phyloP scores from a whole-genome alignment of 2,329 filamentous ascomycete species.

The Westerdykella aurantiaca region DNA sequence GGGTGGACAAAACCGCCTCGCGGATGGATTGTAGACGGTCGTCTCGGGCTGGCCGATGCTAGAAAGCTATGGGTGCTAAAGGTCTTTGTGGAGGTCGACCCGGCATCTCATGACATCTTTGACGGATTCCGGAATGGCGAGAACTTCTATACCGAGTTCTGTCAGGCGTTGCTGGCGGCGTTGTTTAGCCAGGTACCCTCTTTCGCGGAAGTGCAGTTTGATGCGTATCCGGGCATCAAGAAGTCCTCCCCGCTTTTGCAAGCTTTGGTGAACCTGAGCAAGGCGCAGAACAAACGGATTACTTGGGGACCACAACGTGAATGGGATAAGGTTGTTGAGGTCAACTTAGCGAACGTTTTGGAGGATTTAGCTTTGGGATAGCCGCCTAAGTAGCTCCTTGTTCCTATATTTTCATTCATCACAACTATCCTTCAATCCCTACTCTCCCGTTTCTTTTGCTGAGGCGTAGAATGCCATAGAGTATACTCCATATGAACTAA shows the following conservation, averaged over 20 bases:
- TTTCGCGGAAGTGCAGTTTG: slow-evolving; percentile 59
- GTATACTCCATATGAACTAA: no score
- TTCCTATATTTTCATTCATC: no score
- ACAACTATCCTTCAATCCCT: no score
- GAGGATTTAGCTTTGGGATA: slow-evolving; percentile 19
- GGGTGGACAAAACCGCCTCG: slow-evolving; percentile 66
- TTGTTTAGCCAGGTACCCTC: slow-evolving; percentile 55
- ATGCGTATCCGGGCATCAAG: slow-evolving; percentile 61
- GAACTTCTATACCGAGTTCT: slow-evolving; percentile 67
- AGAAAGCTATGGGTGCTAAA: slow-evolving; percentile 53
- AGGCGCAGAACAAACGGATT: slow-evolving; percentile 48
- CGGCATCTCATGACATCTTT: slow-evolving; percentile 58
- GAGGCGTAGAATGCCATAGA: neutral
- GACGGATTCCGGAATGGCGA: slow-evolving; percentile 61
- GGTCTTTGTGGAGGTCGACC: slow-evolving; percentile 68
- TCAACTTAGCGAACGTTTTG: slow-evolving; percentile 22
- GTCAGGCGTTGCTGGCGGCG: slow-evolving; percentile 50
- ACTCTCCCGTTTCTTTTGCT: no score
- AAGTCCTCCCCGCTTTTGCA: slow-evolving; percentile 60
- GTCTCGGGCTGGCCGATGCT: slow-evolving; percentile 60
- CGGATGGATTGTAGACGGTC: slow-evolving; percentile 62
- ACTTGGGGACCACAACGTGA: slow-evolving; percentile 62
- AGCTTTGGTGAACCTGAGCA: slow-evolving; percentile 52
- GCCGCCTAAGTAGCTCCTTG: no score
- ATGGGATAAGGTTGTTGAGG: slow-evolving; percentile 47